phyloP scores from a whole-genome alignment of 2,329 filamentous ascomycete genomes.

The Apiospora rasikravindrae region DNA sequence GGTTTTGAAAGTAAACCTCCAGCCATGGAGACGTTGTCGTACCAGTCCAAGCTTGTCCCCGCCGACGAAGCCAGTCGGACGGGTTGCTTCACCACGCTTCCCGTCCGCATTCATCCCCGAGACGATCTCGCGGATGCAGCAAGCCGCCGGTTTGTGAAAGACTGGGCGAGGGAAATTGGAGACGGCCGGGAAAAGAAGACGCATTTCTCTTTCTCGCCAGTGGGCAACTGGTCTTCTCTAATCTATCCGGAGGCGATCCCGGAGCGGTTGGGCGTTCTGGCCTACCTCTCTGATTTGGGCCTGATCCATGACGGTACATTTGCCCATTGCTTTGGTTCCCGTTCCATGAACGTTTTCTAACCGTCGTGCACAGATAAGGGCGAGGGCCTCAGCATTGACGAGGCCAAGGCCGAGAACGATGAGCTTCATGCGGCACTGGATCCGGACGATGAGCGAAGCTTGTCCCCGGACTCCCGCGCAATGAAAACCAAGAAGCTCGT shows the following conservation, averaged over 20 bases:
- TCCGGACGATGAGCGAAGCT: neutral
- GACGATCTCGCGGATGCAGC: neutral
- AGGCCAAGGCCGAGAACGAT: neutral
- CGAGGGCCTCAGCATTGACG: neutral
- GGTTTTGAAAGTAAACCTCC: neutral
- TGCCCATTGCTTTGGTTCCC: neutral
- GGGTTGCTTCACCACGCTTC: constrained; percentile 7
- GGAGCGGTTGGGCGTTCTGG: neutral
- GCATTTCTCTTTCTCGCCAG: neutral
- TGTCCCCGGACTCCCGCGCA: neutral
- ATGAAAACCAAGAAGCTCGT: neutral
- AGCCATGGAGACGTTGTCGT: neutral
- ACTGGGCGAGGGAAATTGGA: neutral
- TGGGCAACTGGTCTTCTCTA: neutral
- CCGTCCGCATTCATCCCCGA: neutral
- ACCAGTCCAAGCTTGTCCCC: neutral
- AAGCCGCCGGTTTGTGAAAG: neutral
- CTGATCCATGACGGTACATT: neutral
- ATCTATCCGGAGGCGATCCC: neutral
- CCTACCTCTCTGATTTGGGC: neutral
- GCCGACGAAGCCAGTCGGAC: neutral
- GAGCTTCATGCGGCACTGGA: neutral
- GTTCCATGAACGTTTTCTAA: neutral
- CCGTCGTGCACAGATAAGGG: neutral
- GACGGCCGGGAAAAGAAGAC: neutral